phyloP scores from a whole-genome alignment of 139 green algal species.

The Yamagishiella unicocca region DNA sequence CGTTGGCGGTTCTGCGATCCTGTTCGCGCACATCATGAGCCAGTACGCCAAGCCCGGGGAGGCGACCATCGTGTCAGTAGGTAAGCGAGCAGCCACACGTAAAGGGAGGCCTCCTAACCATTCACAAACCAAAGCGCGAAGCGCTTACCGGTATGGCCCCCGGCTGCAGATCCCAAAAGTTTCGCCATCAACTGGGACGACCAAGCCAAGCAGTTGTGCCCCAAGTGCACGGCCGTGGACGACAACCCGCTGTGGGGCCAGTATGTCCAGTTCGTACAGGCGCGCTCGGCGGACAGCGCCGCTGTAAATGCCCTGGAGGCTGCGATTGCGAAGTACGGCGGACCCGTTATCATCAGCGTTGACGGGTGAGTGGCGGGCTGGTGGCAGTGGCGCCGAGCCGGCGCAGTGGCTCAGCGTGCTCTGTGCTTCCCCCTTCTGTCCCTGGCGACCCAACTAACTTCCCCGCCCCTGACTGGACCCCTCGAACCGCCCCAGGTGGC shows the following conservation, averaged over 20 bases:
- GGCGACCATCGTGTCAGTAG: conserved; percentile 9
- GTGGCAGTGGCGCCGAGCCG: too few relatives aligned
- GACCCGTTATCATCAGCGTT: conserved; percentile 23
- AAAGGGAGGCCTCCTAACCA: too few relatives aligned
- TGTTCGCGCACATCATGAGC: conserved; percentile 30
- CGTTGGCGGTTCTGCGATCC: conserved; percentile 11
- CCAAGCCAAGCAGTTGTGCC: background rate
- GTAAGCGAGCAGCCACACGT: background rate
- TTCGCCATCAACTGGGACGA: conserved; percentile 3
- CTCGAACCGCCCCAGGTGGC: too few relatives aligned
- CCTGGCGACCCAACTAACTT: too few relatives aligned
- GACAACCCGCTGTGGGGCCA: conserved; percentile 28
- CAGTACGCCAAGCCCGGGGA: conserved; percentile 23
- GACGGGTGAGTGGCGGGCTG: conserved; percentile 15
- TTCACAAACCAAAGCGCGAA: too few relatives aligned
- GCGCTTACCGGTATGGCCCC: too few relatives aligned
- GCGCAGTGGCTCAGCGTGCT: too few relatives aligned
- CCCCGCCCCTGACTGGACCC: too few relatives aligned
- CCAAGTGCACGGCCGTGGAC: background rate
- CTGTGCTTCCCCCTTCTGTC: too few relatives aligned
- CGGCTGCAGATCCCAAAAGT: conserved; percentile 18
- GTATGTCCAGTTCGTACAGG: conserved; percentile 5
- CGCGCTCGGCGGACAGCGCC: background rate
- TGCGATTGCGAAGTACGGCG: background rate
- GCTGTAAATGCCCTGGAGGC: background rate